Base-by-base conservation (phyloP, 2,329 filamentous ascomycete species). In the Colletotrichum gigasporum region DNA sequence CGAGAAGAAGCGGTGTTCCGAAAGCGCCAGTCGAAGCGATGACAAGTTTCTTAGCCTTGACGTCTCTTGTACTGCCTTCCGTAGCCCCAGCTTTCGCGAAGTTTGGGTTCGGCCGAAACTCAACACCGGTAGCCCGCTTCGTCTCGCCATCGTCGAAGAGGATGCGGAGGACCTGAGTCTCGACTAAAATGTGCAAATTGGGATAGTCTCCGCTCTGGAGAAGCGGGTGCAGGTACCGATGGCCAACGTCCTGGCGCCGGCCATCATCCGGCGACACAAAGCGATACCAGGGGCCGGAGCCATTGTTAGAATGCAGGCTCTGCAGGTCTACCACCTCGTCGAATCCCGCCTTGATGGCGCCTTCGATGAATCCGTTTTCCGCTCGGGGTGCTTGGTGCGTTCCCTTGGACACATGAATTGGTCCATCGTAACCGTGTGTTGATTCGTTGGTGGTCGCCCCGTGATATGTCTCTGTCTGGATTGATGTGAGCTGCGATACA, bases 311-410 rank as follows among this genome's bases (percentile, higher is more conserved):
- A 5, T 83, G 77, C 2, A 86, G 72, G 59, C 79, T 78, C 56
- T 85, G 79, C 10, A 85, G 67, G 67, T 87, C 85, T 37, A 76
- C 73, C 42, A 82, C 76, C 60, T 84, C 78, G 12, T 75, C 74
- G 59, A 80, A 81, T 4, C 85, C 85, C 44, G 83, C 71, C 42
- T 78, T 70, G 12, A 71, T 71, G 0, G 81, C 78, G 3, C 82
- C 82, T 1, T 79, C 70, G 54, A 85, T 75, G 67, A 84, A 84
- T 11, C 81, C 75, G 3, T 80, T 71, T 57, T 82, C 79, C 11
- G 78, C 75, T 2, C 54, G 61, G 28, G 74, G 77, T 4, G 72
- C 74, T 35, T 73, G 69, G 67, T 76, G 83, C 0, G 80, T 80
- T 45, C 85, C 82, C 41, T 78, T 77, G 2, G 80, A 82, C 18